Conservation (phyloP, 2,329 filamentous ascomycete species). For the Pyricularia sp. region DNA sequence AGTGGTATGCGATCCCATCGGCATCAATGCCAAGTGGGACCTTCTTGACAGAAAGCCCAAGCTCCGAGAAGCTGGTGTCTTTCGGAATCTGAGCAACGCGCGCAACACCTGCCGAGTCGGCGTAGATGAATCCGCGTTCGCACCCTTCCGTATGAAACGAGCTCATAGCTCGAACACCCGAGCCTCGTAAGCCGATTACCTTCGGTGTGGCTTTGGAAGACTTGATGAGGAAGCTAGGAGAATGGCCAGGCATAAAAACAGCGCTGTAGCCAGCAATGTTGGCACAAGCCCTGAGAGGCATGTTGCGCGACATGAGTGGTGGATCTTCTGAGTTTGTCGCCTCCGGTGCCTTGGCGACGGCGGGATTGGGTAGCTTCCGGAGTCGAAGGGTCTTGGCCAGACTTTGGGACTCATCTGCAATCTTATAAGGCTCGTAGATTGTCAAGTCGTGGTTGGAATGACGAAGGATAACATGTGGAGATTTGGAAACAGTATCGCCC, state of each 20-base stretch:
- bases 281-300: conserved; percentile 42
- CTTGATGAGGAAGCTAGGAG: conserved; percentile 72
- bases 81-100: conserved; percentile 59
- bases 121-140: conserved; percentile 71
- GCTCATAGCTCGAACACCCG: conserved; percentile 57
- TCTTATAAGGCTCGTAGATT: conserved; percentile 70
- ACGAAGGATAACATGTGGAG: conserved; percentile 74
- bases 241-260: conserved; percentile 69
- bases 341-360: conserved; percentile 45
- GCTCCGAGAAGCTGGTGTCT: conserved; percentile 55
- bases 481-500: conserved; percentile 56
- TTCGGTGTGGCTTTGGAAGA: conserved; percentile 65
- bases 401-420: conserved; percentile 21
- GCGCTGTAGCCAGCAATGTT: conserved; percentile 68
- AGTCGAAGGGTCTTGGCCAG: conserved; percentile 55
- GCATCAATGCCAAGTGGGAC: conserved; percentile 58
- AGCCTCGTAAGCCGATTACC: conserved; percentile 58
- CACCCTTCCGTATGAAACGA: conserved; percentile 66
- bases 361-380: conserved; percentile 58
- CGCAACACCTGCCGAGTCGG: conserved; percentile 59
- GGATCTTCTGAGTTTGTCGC: conserved; percentile 27
- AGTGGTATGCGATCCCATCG: conserved; percentile 62
- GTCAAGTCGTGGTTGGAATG: conserved; percentile 71
- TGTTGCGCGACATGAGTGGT: conserved; percentile 26
- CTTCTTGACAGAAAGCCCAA: conserved; percentile 64